Base-by-base conservation (phyloP, 495 filamentous ascomycete species). In the Neurospora sp. region DNA sequence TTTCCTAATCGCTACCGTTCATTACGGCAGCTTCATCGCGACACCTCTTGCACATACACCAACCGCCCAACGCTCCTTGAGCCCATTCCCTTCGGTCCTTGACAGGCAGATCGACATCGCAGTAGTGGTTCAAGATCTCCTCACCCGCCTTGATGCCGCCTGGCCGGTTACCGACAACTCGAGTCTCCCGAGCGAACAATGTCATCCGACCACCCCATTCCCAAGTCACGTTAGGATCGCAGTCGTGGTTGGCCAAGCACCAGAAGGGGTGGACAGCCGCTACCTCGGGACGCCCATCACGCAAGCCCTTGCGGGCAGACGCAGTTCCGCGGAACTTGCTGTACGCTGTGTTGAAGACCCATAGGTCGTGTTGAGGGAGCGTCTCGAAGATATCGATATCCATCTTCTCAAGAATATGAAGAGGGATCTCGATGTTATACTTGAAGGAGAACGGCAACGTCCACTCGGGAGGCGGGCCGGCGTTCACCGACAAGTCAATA, bases 241-340 rank as follows among this genome's bases (percentile, higher is more conserved):
- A 99, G 73, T 91, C 91, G 81, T 99, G 96, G 73, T 99, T 99
- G 16, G 94, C 95, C 44, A 88, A 81, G 65, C 84, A 86, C 86
- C 86, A 88, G 71, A 84, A 82, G 22, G 86, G 83, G 76, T 87
- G 86, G 1, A 86, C 83, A 39, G 93, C 93, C 45, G 90, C 91
- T 10, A 96, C 87, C 72, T 96, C 93, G 0, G 93, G 93, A 22
- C 91, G 85, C 20, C 93, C 88, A 75, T 93, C 91, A 77, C 87
- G 86, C 0, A 83, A 86, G 40, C 88, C 91, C 71, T 96, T 87
- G 8, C 93, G 85, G 4, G 93, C 96, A 4, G 92, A 96, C 0
- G 96, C 95, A 0, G 94, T 96, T 47, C 93, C 95, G 9, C 96
- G 88, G 82, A 98, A 97, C 79, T 99, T 99, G 70, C 91, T 89